Conservation (phyloP, 148 eudicot genomes). For the Selenicereus undatus region DNA sequence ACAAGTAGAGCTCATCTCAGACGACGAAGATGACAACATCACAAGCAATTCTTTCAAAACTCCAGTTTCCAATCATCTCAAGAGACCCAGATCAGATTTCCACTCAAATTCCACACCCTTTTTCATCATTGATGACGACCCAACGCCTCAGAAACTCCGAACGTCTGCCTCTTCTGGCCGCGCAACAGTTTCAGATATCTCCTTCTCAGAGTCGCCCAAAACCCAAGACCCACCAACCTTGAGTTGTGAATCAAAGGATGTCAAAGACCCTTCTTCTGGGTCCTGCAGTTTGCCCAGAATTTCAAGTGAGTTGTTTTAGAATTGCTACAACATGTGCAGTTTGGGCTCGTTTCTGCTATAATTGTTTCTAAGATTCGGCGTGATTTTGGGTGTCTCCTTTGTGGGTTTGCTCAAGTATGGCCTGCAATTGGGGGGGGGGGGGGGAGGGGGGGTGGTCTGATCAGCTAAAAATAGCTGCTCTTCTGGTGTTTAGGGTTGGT, state of each 20-base stretch:
- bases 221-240: constrained; percentile 13
- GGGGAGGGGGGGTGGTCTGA: neutral
- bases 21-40: constrained; percentile 34
- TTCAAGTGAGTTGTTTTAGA: constrained; percentile 27
- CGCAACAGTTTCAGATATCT: constrained; percentile 40
- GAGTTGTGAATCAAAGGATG: constrained; percentile 20
- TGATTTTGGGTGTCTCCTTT: neutral
- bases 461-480: neutral
- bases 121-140: constrained; percentile 36
- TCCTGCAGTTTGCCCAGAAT: constrained; percentile 17
- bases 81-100: constrained; percentile 26
- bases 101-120: constrained; percentile 25
- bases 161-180: constrained; percentile 14
- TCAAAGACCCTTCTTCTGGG: constrained; percentile 16
- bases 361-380: neutral
- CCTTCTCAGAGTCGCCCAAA: constrained; percentile 32
- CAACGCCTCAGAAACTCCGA: constrained; percentile 23
- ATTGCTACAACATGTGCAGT: neutral
- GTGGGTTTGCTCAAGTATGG: neutral
- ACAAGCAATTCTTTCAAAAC: neutral
- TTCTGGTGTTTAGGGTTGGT: neutral
- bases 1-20: constrained; percentile 40
- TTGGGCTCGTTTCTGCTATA: neutral
- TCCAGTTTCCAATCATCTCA: constrained; percentile 17
- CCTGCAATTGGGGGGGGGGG: neutral